A percentile compares a stretch with the other conserved stretches of the same genome.
phyloP scores from a whole-genome alignment of 164 flowering plant genomes.

The Berberis vulgaris region DNA sequence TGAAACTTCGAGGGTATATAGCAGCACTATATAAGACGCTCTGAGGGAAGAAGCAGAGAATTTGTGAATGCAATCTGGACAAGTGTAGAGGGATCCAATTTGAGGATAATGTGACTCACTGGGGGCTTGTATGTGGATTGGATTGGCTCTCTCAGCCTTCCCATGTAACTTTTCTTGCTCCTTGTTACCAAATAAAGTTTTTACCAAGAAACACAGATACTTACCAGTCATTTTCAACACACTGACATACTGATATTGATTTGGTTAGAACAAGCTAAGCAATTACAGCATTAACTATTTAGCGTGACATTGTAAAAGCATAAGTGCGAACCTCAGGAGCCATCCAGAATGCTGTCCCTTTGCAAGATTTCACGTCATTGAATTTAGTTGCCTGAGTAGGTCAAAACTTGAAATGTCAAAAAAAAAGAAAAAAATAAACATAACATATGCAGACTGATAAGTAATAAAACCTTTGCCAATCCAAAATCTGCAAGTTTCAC shows the following conservation, averaged over 20 bases:
- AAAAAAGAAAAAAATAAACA: conserved; percentile 2
- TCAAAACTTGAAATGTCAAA: conserved; percentile 3
- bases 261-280: too few species aligned
- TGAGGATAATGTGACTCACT: too few species aligned
- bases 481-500: conserved; percentile 99
- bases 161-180: too few species aligned
- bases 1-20: too few species aligned
- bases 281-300: background rate
- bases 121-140: too few species aligned
- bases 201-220: too few species aligned
- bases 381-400: conserved; percentile 60
- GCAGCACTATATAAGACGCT: background rate
- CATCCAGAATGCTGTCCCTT: conserved; percentile 98
- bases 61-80: background rate
- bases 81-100: background rate
- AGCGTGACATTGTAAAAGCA: background rate
- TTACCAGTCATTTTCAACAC: too few species aligned
- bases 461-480: conserved; percentile 73
- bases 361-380: conserved; percentile 80
- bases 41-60: background rate
- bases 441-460: background rate
- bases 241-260: too few species aligned
- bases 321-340: conserved; percentile 83
- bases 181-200: too few species aligned
- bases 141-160: too few species aligned